phyloP scores from a whole-genome alignment of 2,329 filamentous ascomycete species.

The Botrytis squamosa region DNA sequence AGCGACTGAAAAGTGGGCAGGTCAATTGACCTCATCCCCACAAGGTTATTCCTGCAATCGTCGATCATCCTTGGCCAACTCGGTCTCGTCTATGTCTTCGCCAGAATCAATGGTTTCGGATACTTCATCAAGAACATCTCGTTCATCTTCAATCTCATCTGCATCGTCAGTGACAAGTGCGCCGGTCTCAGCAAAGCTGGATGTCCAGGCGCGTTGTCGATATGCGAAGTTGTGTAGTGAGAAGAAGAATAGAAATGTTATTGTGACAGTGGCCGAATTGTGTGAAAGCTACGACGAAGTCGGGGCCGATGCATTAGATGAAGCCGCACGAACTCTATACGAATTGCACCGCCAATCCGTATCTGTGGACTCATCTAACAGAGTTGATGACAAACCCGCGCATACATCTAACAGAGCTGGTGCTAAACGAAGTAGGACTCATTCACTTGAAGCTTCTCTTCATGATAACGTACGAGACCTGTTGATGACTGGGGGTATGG shows the following conservation, averaged over 20 bases:
- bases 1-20: conserved; percentile 53
- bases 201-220: conserved; percentile 63
- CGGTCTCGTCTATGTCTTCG: conserved; percentile 61
- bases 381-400: conserved; percentile 49
- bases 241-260: conserved; percentile 53
- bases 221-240: conserved; percentile 58
- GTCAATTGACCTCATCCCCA: conserved; percentile 51
- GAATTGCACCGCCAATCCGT: conserved; percentile 57
- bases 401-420: conserved; percentile 42
- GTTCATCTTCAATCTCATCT: conserved; percentile 64
- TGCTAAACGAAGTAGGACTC: conserved; percentile 59
- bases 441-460: conserved; percentile 57
- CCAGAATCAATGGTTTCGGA: conserved; percentile 69
- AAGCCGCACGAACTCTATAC: conserved; percentile 59
- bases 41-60: conserved; percentile 51
- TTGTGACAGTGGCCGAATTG: conserved; percentile 58
- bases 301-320: conserved; percentile 46
- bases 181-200: conserved; percentile 55
- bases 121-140: conserved; percentile 54
- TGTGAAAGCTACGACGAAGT: conserved; percentile 51
- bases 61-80: conserved; percentile 62
- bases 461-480: conserved; percentile 65
- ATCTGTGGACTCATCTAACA: conserved; percentile 42
- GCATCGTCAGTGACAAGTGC: conserved; percentile 60
- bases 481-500: conserved; percentile 46